Conservation (phyloP, 2,329 filamentous ascomycete genomes). For the Rhinocladiella similis region DNA sequence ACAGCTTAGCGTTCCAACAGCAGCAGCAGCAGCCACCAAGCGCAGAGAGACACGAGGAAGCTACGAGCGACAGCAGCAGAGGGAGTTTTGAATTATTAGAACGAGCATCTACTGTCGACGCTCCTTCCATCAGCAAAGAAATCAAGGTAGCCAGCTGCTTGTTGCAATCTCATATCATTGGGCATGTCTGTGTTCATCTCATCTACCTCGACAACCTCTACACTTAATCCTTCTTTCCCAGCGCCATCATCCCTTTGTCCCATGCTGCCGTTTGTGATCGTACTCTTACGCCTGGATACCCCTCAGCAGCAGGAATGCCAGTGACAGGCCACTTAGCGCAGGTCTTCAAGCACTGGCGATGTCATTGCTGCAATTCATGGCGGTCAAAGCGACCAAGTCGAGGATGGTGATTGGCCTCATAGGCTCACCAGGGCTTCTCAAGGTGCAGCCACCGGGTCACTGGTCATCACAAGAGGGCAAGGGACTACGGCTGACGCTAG, state of each 20-base stretch:
- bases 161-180: too few relatives aligned
- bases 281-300: neutral
- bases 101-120: too few relatives aligned
- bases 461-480: neutral
- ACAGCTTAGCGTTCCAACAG: slow-evolving; percentile 1
- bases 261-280: neutral
- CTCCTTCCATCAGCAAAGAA: too few relatives aligned
- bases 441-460: slow-evolving; percentile 7
- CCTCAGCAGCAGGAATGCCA: slow-evolving; percentile 7
- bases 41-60: neutral
- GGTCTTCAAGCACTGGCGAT: slow-evolving; percentile 1
- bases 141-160: too few relatives aligned
- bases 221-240: too few relatives aligned
- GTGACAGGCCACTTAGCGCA: slow-evolving; percentile 4
- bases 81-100: neutral
- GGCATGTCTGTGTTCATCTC: too few relatives aligned
- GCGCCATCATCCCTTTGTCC: neutral
- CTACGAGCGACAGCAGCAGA: neutral
- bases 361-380: slow-evolving; percentile 9
- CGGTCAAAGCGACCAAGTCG: slow-evolving; percentile 10
- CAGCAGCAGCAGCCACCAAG: neutral
- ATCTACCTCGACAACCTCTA: too few relatives aligned
- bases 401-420: slow-evolving; percentile 9
- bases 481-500: too few relatives aligned
- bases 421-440: neutral